Conservation (phyloP, 2,329 filamentous ascomycete genomes). For the Sarocladiaceae sp. region DNA sequence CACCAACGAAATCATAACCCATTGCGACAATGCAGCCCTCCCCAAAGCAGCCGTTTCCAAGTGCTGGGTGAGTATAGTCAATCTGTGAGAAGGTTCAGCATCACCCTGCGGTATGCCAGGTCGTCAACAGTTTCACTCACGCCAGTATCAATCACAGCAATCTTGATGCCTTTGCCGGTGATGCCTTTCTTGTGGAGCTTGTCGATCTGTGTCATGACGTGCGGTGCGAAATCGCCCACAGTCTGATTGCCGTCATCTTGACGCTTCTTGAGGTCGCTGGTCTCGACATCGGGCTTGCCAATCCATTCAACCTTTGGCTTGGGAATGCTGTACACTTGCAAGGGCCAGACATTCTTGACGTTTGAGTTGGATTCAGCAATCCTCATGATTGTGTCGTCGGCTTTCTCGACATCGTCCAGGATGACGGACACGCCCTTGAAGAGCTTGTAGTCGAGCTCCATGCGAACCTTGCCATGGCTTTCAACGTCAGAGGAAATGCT, state of each 20-base stretch:
- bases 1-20: conserved; percentile 55
- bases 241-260: conserved; percentile 15
- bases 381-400: conserved; percentile 36
- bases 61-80: conserved; percentile 59
- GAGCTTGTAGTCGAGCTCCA: conserved; percentile 45
- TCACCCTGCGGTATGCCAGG: background rate
- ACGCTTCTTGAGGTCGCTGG: conserved; percentile 14
- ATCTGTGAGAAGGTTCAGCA: conserved; percentile 28
- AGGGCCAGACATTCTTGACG: conserved; percentile 47
- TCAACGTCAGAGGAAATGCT: conserved; percentile 33
- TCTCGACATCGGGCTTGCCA: conserved; percentile 22
- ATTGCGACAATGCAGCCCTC: conserved; percentile 52
- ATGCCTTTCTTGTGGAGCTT: conserved; percentile 44
- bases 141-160: conserved; percentile 51
- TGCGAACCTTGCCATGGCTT: conserved; percentile 38
- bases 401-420: conserved; percentile 41
- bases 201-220: conserved; percentile 54
- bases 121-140: conserved; percentile 29
- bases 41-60: conserved; percentile 59
- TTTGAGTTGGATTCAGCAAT: conserved; percentile 34
- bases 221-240: conserved; percentile 41
- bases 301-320: conserved; percentile 41
- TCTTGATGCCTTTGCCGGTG: conserved; percentile 47
- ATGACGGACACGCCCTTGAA: conserved; percentile 53
- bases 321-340: conserved; percentile 40